phyloP scores from a whole-genome alignment of 2,329 filamentous ascomycete genomes.

The Neonectria magnoliae region DNA sequence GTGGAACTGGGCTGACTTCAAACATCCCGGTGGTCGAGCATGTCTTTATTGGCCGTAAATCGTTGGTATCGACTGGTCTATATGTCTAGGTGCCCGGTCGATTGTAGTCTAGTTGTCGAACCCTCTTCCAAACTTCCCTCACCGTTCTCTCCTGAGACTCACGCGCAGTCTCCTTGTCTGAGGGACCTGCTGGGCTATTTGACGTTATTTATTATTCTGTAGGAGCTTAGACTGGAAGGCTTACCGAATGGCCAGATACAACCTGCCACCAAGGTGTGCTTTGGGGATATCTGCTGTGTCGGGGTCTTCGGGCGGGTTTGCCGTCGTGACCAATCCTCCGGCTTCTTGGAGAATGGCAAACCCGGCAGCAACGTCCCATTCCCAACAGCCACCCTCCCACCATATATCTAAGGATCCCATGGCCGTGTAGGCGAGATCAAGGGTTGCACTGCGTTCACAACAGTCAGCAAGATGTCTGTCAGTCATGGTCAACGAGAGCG shows the following conservation, averaged over 20 bases:
- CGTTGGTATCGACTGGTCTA: background rate
- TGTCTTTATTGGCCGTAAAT: background rate
- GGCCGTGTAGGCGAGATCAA: constrained; percentile 79
- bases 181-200: constrained; percentile 70
- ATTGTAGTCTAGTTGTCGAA: constrained; percentile 71
- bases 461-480: background rate
- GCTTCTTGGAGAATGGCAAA: constrained; percentile 79
- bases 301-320: constrained; percentile 72
- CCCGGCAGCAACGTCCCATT: constrained; percentile 83
- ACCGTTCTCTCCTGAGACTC: constrained; percentile 76
- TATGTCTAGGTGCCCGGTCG: constrained; percentile 62
- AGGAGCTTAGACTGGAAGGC: constrained; percentile 22
- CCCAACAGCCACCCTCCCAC: constrained; percentile 87
- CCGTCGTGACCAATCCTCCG: constrained; percentile 77
- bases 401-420: constrained; percentile 82
- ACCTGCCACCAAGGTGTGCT: constrained; percentile 70
- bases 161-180: constrained; percentile 68
- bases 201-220: constrained; percentile 15
- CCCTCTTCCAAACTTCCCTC: constrained; percentile 77
- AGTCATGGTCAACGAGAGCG: background rate
- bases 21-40: background rate
- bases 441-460: constrained; percentile 64
- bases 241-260: constrained; percentile 76
- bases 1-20: background rate
- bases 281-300: constrained; percentile 66